Conservation (phyloP, 768 basidiomycete genomes). For the Holtermannia corniformis region DNA sequence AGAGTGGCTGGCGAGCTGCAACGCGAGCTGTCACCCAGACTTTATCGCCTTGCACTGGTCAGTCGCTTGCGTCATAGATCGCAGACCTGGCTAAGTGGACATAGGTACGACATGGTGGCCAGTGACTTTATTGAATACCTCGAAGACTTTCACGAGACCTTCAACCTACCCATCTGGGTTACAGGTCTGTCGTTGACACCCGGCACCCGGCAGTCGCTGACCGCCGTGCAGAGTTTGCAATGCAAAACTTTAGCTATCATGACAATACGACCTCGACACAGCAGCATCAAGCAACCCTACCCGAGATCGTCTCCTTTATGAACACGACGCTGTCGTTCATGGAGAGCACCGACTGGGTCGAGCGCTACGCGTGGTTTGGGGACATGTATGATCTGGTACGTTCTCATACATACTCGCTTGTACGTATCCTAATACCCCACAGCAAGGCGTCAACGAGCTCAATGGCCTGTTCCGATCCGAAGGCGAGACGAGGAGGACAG, state of each 20-base stretch:
- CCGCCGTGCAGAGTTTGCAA: constrained; percentile 6
- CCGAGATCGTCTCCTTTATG: constrained; percentile 48
- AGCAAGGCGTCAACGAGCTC: constrained; percentile 21
- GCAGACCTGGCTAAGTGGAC: constrained; percentile 18
- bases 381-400: constrained; percentile 49
- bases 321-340: constrained; percentile 51
- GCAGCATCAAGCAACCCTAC: constrained; percentile 45
- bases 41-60: constrained; percentile 52
- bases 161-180: constrained; percentile 52
- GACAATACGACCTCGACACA: constrained; percentile 6
- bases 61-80: constrained; percentile 1
- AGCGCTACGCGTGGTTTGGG: constrained; percentile 57
- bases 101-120: constrained; percentile 53
- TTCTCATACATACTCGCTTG: neutral
- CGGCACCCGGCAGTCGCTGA: neutral
- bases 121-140: constrained; percentile 51
- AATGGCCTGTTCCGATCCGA: constrained; percentile 8
- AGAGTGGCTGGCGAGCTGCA: constrained; percentile 50
- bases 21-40: constrained; percentile 50
- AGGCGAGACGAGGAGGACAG: constrained; percentile 9
- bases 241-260: constrained; percentile 14
- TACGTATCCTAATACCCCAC: neutral
- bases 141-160: constrained; percentile 49
- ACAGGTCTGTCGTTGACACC: constrained; percentile 41
- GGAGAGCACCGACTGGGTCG: constrained; percentile 50